Base-by-base conservation (phyloP, 257 asterid species). In the Capsicum chinense region DNA sequence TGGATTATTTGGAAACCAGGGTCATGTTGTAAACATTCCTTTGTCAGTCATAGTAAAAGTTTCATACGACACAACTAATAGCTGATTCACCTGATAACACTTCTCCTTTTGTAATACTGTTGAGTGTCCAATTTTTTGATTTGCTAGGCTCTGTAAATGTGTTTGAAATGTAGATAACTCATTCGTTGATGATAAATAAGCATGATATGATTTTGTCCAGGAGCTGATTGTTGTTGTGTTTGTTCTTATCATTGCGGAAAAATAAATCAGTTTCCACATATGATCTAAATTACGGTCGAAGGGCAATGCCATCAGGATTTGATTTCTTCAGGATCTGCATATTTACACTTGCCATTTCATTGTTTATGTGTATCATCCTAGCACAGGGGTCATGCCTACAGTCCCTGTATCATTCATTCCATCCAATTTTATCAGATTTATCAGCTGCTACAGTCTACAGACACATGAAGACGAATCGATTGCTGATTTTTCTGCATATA, bases 21-120 rank as follows among this genome's bases (percentile, higher is more conserved):
- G 98, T 67, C 99, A 95, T 86, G 66, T 87, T 58, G 88, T 93
- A 68, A 93, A 91, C 85, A 89, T 97, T 85, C 98, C 99, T 47
- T 78, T 97, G 60, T 92, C 99, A 33, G 95, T 97, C 64, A 86
- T 97, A 56, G 71, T 88, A 84, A 97, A 93, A 85, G 85, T 87
- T 79, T 89, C 91, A 50, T 89, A 88, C 88, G 90, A 90, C 85
- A 84, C 80, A 35, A 90, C 93, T 66, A 89, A 88, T 83, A 88
- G 86, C 54, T 95, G 90, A 92, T 84, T 15, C 67, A 9, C n/a
- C 59, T 79, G 44, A 17, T 37, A 44, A 17, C 66, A 44, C 81
- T 59, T 58, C 33, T 78, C 62, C 48, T 54, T 19, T 80, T 80
- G 87, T 88, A 79, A 60, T 83, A 80, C 85, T 79, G 33, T 21